Percentiles rank a stretch among this genome's conserved stretches.
Conservation (phyloP, 306 rosid species). For the Vicia sativa region DNA sequence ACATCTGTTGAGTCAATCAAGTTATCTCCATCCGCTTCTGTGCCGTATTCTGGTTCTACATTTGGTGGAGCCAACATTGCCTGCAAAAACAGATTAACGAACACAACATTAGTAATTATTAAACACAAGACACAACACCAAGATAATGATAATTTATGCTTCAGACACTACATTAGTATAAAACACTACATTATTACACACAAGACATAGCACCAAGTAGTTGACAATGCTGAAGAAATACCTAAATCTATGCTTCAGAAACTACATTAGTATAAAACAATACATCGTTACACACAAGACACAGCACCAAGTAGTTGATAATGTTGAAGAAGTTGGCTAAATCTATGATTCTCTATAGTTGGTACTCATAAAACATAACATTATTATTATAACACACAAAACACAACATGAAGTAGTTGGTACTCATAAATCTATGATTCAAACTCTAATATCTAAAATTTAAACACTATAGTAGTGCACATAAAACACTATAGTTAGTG, state of each 20-base stretch:
- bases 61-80: conserved; percentile 90
- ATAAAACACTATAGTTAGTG: background rate
- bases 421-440: too few species aligned
- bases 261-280: background rate
- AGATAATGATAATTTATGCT: background rate
- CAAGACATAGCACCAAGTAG: background rate
- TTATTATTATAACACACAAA: too few species aligned
- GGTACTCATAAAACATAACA: too few species aligned
- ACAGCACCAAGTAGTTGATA: background rate
- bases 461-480: too few species aligned
- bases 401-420: too few species aligned
- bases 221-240: background rate
- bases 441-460: too few species aligned
- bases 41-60: conserved; percentile 70
- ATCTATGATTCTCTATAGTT: conserved; percentile 38
- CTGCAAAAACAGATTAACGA: conserved; percentile 39
- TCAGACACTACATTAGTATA: conserved; percentile 5
- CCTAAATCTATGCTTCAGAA: background rate
- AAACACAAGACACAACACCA: background rate
- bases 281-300: background rate
- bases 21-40: conserved; percentile 64
- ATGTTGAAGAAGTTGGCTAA: conserved; percentile 50
- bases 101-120: background rate
- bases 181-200: background rate
- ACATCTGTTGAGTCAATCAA: conserved; percentile 71